Evolutionary conservation across 768 basidiomycete species (phyloP).

Genomic region (Mycena pura): DNA sequence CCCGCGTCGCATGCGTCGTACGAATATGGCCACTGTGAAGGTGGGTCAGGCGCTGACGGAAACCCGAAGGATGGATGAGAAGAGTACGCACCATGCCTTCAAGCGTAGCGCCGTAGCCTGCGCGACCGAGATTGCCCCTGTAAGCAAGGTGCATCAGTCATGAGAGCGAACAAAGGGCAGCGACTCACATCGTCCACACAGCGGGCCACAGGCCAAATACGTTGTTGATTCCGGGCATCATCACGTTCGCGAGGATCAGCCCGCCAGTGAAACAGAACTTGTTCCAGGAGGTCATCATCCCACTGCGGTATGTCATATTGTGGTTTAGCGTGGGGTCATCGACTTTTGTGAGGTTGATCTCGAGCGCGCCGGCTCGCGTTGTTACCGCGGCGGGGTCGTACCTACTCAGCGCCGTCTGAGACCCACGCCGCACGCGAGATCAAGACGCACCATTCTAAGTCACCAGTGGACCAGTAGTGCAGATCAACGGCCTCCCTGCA

Average conservation of each 20-base stretch:
- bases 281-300: conserved; percentile 37
- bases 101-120: conserved; percentile 61
- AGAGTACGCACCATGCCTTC: conserved; percentile 56
- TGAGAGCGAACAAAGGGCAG: background rate
- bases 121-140: conserved; percentile 43
- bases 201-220: conserved; percentile 29
- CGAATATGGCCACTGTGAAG: conserved; percentile 63
- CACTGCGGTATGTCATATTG: conserved; percentile 66
- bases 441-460: conserved; percentile 39
- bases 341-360: conserved; percentile 68
- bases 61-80: conserved; percentile 29
- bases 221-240: conserved; percentile 49
- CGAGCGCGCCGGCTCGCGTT: conserved; percentile 72
- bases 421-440: no score
- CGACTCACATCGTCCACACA: conserved; percentile 32
- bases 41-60: background rate
- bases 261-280: conserved; percentile 84
- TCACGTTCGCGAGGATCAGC: conserved; percentile 59
- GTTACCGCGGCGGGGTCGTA: conserved; percentile 73
- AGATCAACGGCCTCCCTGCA: conserved; percentile 58
- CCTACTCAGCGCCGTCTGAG: no score
- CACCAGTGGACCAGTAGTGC: conserved; percentile 71
- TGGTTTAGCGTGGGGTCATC: conserved; percentile 55
- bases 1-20: conserved; percentile 83
- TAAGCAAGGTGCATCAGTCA: background rate